Conservation (phyloP, 371 early-diverging fungal genomes). For the Mortierella sp. region DNA sequence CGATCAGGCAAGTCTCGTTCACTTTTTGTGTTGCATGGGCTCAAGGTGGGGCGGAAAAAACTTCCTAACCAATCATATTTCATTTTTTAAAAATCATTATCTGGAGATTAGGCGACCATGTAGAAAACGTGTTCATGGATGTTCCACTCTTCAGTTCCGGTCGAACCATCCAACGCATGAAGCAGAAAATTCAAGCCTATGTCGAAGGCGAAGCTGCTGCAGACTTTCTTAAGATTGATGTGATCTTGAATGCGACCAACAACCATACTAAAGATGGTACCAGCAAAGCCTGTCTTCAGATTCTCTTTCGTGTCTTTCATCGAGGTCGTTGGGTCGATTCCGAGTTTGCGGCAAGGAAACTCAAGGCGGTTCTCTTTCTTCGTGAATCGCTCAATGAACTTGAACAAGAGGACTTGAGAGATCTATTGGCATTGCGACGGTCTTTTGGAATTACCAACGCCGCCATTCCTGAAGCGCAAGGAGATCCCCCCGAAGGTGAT, state of each 20-base stretch:
- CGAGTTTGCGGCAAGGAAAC: conserved; percentile 13
- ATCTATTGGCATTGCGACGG: conserved; percentile 20
- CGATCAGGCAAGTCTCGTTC: conserved; percentile 24
- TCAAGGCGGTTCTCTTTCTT: conserved; percentile 36
- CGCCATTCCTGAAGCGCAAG: neutral
- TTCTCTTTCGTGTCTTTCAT: conserved; percentile 34
- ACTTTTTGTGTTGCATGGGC: neutral
- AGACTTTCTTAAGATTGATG: conserved; percentile 40
- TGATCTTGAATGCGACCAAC: conserved; percentile 39
- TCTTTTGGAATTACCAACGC: neutral
- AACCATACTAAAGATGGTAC: conserved; percentile 45
- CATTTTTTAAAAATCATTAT: neutral
- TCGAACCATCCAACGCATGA: conserved; percentile 35
- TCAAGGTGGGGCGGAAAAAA: neutral
- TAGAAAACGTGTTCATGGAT: conserved; percentile 44
- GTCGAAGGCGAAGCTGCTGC: conserved; percentile 24
- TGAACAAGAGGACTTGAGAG: conserved; percentile 41
- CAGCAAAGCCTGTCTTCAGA: conserved; percentile 40
- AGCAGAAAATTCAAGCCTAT: conserved; percentile 33
- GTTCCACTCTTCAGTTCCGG: conserved; percentile 40
- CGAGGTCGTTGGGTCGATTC: conserved; percentile 31
- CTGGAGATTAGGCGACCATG: conserved; percentile 26
- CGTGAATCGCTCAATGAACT: conserved; percentile 35
- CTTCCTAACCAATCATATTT: neutral
- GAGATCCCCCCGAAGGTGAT: neutral